Evolutionary conservation across 2,329 filamentous ascomycete species (phyloP), one percentile per base, ranked within the genome.

Genomic region (Fusarium vanettenii): DNA sequence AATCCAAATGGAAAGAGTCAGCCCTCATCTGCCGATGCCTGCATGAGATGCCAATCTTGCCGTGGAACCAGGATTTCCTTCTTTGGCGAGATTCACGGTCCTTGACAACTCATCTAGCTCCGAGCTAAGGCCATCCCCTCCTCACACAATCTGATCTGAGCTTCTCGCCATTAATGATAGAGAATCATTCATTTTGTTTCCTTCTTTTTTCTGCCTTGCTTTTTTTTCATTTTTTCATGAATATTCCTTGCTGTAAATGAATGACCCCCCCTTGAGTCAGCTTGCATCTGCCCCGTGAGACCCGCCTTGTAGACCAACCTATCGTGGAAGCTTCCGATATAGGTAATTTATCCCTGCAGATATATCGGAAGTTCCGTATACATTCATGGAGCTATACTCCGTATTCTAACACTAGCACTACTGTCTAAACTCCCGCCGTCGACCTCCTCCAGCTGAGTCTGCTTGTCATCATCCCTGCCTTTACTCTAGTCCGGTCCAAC

Each of bases 71-170:
- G 60, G 70, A 43, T 43, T 43, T 43, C 39, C 39, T 70, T 72
- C 66, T 65, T 67, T 20, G 29, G 41, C 61, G 61, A 57, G 29
- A 56, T 69, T 74, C 56, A 64, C 52, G 39, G 37, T 41, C 61
- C 57, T 75, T 41, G 73, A 75, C 73, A 75, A 72, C 72, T 67
- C 73, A 75, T 75, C 73, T 70, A 75, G 72, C 57, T 57, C 66
- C 43, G 41, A 59, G 64, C 66, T 73, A 69, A 60, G 48, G 35
- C 29, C 22, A 48, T 48, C 43, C 20, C 20, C 43, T 25, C 69
- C 69, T 63, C 59, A 41, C 59, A 31, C n/a, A 35, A 35, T 56
- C 50, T 72, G 71, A 72, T 73, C 71, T 60, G 70, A 70, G 70
- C 70, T 65, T 70, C 59, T 66, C 20, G 68, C 70, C 65, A 41